Evolutionary conservation across 2,329 filamentous ascomycete species (phyloP).

Genomic region (Pseudomassariella vexata): DNA sequence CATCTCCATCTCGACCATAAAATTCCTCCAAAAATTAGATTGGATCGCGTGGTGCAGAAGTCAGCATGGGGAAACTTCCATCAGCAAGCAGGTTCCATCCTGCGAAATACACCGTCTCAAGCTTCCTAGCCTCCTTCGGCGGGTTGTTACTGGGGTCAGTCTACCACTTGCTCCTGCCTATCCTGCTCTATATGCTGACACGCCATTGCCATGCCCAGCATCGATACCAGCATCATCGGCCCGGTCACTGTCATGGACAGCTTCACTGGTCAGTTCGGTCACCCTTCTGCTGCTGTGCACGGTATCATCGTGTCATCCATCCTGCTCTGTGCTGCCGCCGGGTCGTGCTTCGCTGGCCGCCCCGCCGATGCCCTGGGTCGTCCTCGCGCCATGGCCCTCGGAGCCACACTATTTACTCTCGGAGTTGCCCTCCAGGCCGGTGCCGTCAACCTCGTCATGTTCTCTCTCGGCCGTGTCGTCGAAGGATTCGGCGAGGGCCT

Average conservation of each 20-base stretch:
- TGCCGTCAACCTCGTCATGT: constrained; percentile 9
- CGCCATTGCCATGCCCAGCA: too few species aligned
- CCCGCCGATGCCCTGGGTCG: constrained; percentile 10
- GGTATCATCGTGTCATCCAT: constrained; percentile 12
- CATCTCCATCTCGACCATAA: too few species aligned
- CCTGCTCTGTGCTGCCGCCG: constrained; percentile 8
- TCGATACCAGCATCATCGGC: constrained; percentile 11
- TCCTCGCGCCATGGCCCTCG: constrained; percentile 5
- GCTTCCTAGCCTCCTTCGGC: too few species aligned
- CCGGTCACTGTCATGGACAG: constrained; percentile 9
- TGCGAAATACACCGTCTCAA: too few species aligned
- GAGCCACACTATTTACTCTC: constrained; percentile 7
- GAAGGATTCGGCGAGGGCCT: constrained; percentile 11
- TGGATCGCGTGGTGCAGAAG: too few species aligned
- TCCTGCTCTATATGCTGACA: too few species aligned
- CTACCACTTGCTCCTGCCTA: too few species aligned
- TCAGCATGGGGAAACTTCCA: too few species aligned
- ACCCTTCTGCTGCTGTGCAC: constrained; percentile 7
- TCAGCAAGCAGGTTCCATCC: too few species aligned
- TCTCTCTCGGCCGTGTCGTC: constrained; percentile 8
- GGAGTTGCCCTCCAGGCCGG: constrained; percentile 8
- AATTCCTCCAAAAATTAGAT: too few species aligned
- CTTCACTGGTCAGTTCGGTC: constrained; percentile 7
- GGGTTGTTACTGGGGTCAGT: too few species aligned
- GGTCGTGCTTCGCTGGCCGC: constrained; percentile 7